Evolutionary conservation across 768 basidiomycete genomes (phyloP), one percentile per base, ranked within the genome.

Genomic region (Mycena filopes): DNA sequence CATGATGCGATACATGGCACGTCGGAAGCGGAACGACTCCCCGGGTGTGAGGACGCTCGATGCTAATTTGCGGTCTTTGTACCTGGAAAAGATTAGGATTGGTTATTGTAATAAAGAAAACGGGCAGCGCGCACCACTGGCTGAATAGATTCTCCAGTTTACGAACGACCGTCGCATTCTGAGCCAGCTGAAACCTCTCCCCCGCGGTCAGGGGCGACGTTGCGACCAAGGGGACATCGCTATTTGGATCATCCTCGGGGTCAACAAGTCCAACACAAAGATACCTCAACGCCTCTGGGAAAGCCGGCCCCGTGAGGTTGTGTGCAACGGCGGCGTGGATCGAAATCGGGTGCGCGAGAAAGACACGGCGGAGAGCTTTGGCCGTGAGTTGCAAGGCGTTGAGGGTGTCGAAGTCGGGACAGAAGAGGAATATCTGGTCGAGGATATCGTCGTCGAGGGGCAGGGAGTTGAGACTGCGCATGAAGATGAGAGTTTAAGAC

Each of bases 1-100:
- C 48, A 60, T 50, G n/a, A 51, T n/a, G 7, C 59, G 48, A 25
- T 60, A 51, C 59, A 53, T 53, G 25, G 59, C 59, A 9, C 59
- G 48, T 3, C 36, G 38, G n/a, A 60, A 51, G 13, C 48, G 33
- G n/a, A n/a, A 50, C 1, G 58, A 15, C 18, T 60, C 58, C 18
- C 40, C 20, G 8, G 47, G 8, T 2, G 48, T 31, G 26, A 60
- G 49, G 25, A 45, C 59, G 26, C 59, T 60, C 6, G 36, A 15
- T 0, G 7, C 4, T 2, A 25, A 51, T 4, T 20, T 29, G 3
- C 49, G 38, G 23, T 60, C 47, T 31, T 60, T 60, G 36, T 60
- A 40, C 48, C 59, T 60, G n/a, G n/a, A n/a, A n/a, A n/a, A n/a
- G n/a, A n/a, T n/a, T 60, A 40, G 18, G 7, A 7, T 15, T 23